Evolutionary conservation across 2,329 filamentous ascomycete genomes (phyloP), one percentile per base, ranked within the genome.

Genomic region (Coniochaeta hoffmannii): DNA sequence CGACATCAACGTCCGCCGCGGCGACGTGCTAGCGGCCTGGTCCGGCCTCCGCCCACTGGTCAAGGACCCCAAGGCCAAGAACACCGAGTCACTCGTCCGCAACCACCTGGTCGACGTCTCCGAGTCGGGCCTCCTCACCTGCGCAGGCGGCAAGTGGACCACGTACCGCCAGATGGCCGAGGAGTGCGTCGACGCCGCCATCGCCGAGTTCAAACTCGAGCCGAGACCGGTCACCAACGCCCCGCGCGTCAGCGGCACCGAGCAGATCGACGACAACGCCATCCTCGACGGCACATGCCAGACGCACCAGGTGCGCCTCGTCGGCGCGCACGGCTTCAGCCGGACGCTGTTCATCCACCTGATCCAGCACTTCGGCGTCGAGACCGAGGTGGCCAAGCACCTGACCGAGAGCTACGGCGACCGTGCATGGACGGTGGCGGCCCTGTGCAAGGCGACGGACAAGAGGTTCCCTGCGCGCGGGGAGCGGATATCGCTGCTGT

Each of bases 301-400:
- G 65, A 93, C 89, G 6, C 87, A 90, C 68, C 77, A 81, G 58
- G 81, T 91, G 52, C 81, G 85, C 53, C 79, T 94, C 41, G 75
- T 90, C 55, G 89, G 89, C 62, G 87, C 89, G 7, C 89, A 94
- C 71, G 89, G 89, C 57, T 93, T 86, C 76, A 91, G 87, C 71
- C 91, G 91, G 72, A 80, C 91, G 1, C 83, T 97, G 24, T 96
- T 96, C 75, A 96, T 97, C 77, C 92, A 93, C 71, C 77, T 97
- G 34, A 94, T 96, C 67, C 91, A 97, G 71, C 89, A 96, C 73
- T 96, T 90, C 67, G 90, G 90, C 60, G 75, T 97, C 56, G 92
- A 96, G 72, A 96, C 90, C 17, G 90, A 96, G 64, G 89, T 97
- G 19, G 92, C 92, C 46, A 89, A 90, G 73, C 91, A 97, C 71